Conservation (phyloP, 257 asterid species). For the Pogostemon cablin region DNA sequence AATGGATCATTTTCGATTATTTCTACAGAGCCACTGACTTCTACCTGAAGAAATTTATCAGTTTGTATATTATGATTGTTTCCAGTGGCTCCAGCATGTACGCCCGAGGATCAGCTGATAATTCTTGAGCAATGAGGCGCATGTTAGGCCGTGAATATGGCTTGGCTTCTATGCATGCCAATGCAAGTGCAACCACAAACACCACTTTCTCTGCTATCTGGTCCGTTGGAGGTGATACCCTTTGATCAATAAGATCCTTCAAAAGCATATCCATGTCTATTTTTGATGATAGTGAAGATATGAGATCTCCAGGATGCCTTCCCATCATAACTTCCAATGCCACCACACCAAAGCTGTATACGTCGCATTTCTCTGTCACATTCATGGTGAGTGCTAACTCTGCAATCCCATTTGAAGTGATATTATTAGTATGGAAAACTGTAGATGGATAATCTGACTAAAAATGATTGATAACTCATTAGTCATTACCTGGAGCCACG, state of each 20-base stretch:
- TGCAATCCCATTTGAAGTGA: conserved; percentile 33
- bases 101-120: conserved; percentile 59
- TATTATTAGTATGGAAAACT: no score
- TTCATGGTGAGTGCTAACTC: conserved; percentile 81
- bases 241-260: conserved; percentile 66
- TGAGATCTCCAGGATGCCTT: conserved; percentile 82
- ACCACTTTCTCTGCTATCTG: conserved; percentile 66
- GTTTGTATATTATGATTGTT: conserved; percentile 47
- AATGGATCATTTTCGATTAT: not conserved
- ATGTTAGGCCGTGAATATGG: conserved; percentile 78
- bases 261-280: conserved; percentile 44
- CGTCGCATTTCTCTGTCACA: conserved; percentile 84
- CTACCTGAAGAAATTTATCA: conserved; percentile 45
- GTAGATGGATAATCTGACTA: not conserved
- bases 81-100: conserved; percentile 54
- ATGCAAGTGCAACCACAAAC: conserved; percentile 56
- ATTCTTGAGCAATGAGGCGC: conserved; percentile 77
- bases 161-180: conserved; percentile 57
- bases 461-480: conserved; percentile 1
- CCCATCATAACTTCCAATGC: conserved; percentile 88
- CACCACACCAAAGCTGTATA: conserved; percentile 91
- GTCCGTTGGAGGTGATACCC: conserved; percentile 65
- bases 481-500: conserved; percentile 86
- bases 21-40: not conserved
- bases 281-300: conserved; percentile 50